phyloP scores from a whole-genome alignment of 176 grass and related monocot species.

The Pontederia paniculata region DNA sequence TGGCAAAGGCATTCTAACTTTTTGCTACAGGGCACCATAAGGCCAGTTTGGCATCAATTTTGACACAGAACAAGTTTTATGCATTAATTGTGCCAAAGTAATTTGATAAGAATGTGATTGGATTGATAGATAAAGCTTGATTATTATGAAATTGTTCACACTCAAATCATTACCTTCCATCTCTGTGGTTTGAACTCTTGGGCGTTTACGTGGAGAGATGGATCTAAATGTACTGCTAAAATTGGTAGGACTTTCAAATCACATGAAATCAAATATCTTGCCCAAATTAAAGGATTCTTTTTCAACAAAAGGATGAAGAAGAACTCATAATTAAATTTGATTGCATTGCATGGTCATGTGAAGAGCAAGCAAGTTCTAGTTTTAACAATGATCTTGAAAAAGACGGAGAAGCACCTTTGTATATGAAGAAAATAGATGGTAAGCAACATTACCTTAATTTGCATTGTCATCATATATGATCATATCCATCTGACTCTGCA shows the following conservation, averaged over 20 bases:
- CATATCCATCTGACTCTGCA: too few relatives aligned
- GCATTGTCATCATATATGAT: too few relatives aligned
- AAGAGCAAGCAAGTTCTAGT: slow-evolving; percentile 41
- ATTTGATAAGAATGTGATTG: too few relatives aligned
- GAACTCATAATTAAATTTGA: slow-evolving; percentile 20
- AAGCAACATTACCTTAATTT: too few relatives aligned
- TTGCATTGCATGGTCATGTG: slow-evolving; percentile 59
- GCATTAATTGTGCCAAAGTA: too few relatives aligned
- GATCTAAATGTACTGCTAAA: slow-evolving; percentile 73
- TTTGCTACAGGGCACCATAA: too few relatives aligned
- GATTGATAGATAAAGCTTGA: not conserved
- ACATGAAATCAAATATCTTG: slow-evolving; percentile 90
- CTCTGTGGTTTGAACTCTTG: slow-evolving; percentile 54
- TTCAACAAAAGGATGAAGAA: slow-evolving; percentile 18
- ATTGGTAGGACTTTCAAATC: slow-evolving; percentile 94
- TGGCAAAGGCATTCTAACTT: too few relatives aligned
- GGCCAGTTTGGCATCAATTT: too few relatives aligned
- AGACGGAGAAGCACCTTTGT: slow-evolving; percentile 48
- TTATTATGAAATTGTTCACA: not conserved
- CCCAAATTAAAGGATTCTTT: slow-evolving; percentile 1
- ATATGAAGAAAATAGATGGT: too few relatives aligned
- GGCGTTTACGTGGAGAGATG: slow-evolving; percentile 53
- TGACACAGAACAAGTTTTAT: too few relatives aligned
- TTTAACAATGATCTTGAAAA: slow-evolving; percentile 14
- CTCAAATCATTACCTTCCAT: slow-evolving; percentile 53